Conservation (phyloP, 2,329 filamentous ascomycete genomes). For the Aspergillus sp. region DNA sequence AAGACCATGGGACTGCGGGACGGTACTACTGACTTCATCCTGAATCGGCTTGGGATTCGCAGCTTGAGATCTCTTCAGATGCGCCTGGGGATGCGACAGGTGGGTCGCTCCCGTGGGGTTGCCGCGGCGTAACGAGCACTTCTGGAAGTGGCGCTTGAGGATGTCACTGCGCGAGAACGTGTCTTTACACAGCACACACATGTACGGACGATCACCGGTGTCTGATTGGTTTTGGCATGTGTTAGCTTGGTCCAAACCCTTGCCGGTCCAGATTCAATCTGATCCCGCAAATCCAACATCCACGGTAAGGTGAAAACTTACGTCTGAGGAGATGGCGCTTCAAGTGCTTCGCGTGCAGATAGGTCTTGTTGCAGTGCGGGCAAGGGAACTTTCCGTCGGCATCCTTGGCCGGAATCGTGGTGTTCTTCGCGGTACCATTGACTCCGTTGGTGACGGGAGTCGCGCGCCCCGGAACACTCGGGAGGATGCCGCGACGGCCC, state of each 20-base stretch:
- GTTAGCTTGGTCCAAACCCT: slow-evolving; percentile 9
- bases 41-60: slow-evolving; percentile 41
- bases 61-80: slow-evolving; percentile 69
- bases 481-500: slow-evolving; percentile 84
- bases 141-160: slow-evolving; percentile 97
- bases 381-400: slow-evolving; percentile 98
- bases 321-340: slow-evolving; percentile 94
- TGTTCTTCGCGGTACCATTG: slow-evolving; percentile 68
- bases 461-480: slow-evolving; percentile 82
- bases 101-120: slow-evolving; percentile 95
- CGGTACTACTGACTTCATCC: slow-evolving; percentile 45
- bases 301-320: slow-evolving; percentile 56
- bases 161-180: slow-evolving; percentile 98
- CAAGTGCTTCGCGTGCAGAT: slow-evolving; percentile 93
- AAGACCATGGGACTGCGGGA: slow-evolving; percentile 43
- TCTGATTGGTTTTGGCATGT: slow-evolving; percentile 55
- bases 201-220: slow-evolving; percentile 96
- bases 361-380: slow-evolving; percentile 97
- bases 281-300: too few species aligned
- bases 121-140: slow-evolving; percentile 93
- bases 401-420: slow-evolving; percentile 87
- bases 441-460: slow-evolving; percentile 65
- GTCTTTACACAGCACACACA: slow-evolving; percentile 96
- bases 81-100: slow-evolving; percentile 85
- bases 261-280: neutral